A percentile compares a stretch with the other conserved stretches of the same genome.
These are phyloP conservation scores for Yamadazyma scolyti DNA, from an alignment of 805 yeast genomes.

Conservation along the genomic window DNA sequence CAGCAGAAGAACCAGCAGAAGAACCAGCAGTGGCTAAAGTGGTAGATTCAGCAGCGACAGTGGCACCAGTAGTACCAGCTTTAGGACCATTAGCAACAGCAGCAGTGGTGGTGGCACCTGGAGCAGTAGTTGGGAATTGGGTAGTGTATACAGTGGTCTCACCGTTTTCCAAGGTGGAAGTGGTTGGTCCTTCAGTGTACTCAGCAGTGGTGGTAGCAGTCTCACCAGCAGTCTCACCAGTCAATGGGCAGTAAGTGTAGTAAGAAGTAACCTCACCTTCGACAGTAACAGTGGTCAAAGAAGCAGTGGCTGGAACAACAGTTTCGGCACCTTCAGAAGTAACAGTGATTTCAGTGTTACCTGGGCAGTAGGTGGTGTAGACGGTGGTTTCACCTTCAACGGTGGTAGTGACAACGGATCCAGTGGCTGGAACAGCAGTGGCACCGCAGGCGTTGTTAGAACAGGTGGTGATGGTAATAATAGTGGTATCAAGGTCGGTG, in stretches of 20 bases:
- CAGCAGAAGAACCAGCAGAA: constrained; percentile 7
- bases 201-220: constrained; percentile 13
- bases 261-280: constrained; percentile 23
- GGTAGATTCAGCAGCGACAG: constrained; percentile 8
- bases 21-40: constrained; percentile 9
- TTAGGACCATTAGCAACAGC: constrained; percentile 9
- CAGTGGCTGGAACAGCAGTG: constrained; percentile 26
- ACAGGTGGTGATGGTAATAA: constrained; percentile 34
- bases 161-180: constrained; percentile 16
- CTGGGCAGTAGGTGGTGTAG: constrained; percentile 15
- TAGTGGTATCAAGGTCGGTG: constrained; percentile 23
- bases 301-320: constrained; percentile 26
- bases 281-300: constrained; percentile 23
- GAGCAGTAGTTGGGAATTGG: constrained; percentile 24
- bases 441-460: constrained; percentile 22
- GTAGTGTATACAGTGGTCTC: constrained; percentile 26
- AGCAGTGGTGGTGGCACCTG: constrained; percentile 16
- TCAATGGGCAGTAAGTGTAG: constrained; percentile 35
- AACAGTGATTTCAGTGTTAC: constrained; percentile 28
- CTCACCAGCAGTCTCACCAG: constrained; percentile 9
- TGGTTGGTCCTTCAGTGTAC: constrained; percentile 9
- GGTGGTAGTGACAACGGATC: constrained; percentile 15
- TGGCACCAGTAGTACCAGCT: constrained; percentile 5
- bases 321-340: constrained; percentile 29
- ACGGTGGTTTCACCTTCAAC: constrained; percentile 13